These are phyloP conservation scores for Brassica cretica DNA, from an alignment of 345 rosid genomes.

Conservation along the genomic window DNA sequence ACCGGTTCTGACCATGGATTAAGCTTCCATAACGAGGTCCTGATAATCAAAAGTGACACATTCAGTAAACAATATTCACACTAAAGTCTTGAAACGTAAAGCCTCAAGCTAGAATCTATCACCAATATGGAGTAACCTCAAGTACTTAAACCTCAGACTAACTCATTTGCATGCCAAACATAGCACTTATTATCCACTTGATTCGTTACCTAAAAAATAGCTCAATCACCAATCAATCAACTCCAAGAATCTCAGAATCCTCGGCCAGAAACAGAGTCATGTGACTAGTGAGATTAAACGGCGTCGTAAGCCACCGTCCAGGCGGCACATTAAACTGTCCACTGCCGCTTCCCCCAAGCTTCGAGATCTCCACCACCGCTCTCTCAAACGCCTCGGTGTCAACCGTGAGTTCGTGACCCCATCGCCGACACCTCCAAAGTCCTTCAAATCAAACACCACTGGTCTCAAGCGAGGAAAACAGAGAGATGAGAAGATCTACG, in stretches of 20 bases:
- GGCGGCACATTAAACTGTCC: conserved; percentile 96
- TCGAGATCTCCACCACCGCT: conserved; percentile 75
- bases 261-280: conserved; percentile 90
- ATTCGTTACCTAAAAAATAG: not conserved
- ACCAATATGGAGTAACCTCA: not conserved
- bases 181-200: not conserved
- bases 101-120: not conserved
- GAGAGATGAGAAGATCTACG: no score
- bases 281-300: conserved; percentile 91
- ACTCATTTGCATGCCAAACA: not conserved
- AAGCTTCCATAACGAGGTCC: conserved; percentile 81
- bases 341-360: conserved; percentile 63
- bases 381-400: conserved; percentile 89
- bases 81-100: not conserved
- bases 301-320: conserved; percentile 93
- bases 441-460: conserved; percentile 70
- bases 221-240: conserved; percentile 33
- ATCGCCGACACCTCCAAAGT: conserved; percentile 91
- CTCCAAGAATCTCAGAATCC: conserved; percentile 78
- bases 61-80: not conserved
- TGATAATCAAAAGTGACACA: conserved; percentile 21
- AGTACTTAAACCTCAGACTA: conserved; percentile 11
- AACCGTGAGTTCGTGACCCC: conserved; percentile 67
- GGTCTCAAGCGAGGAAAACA: conserved; percentile 53
- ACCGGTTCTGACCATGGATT: conserved; percentile 76